Conservation (phyloP, 352 stramenopile genomes). For the Bremia lactucae region DNA sequence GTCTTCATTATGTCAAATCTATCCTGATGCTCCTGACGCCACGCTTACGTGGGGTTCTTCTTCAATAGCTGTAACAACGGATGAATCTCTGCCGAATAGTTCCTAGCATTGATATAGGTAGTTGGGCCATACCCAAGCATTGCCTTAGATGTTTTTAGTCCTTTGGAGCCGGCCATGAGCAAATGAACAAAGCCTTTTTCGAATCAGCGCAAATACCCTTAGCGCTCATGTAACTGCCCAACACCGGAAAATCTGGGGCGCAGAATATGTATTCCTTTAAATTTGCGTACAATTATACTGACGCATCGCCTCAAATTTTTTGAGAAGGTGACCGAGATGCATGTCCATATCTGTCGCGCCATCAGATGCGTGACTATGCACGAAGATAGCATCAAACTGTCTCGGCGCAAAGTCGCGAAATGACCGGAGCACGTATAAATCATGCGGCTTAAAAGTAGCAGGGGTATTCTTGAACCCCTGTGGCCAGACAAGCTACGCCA, state of each 20-base stretch:
- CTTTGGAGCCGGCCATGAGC: neutral
- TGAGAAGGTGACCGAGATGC: conserved; percentile 11
- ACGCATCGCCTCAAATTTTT: conserved; percentile 12
- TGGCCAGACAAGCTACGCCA: neutral
- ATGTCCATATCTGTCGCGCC: conserved; percentile 5
- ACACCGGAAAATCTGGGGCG: conserved; percentile 14
- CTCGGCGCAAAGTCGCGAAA: neutral
- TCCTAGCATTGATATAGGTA: too few relatives aligned
- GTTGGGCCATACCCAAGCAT: too few relatives aligned
- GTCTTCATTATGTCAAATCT: too few relatives aligned
- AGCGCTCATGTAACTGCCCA: conserved; percentile 14
- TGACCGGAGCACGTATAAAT: neutral
- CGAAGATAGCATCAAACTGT: conserved; percentile 1
- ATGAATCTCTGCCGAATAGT: too few relatives aligned
- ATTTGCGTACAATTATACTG: conserved; percentile 8
- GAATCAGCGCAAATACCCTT: conserved; percentile 7
- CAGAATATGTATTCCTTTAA: conserved; percentile 9
- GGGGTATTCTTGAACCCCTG: neutral
- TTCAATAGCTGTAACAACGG: too few relatives aligned
- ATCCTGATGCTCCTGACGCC: too few relatives aligned
- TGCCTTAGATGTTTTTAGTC: too few relatives aligned
- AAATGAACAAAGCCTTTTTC: conserved; percentile 3
- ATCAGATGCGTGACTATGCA: conserved; percentile 4
- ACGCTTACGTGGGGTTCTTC: too few relatives aligned
- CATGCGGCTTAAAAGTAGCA: neutral